Base-by-base conservation (phyloP, 164 flowering plant genomes). In the Liriodendron chinense region DNA sequence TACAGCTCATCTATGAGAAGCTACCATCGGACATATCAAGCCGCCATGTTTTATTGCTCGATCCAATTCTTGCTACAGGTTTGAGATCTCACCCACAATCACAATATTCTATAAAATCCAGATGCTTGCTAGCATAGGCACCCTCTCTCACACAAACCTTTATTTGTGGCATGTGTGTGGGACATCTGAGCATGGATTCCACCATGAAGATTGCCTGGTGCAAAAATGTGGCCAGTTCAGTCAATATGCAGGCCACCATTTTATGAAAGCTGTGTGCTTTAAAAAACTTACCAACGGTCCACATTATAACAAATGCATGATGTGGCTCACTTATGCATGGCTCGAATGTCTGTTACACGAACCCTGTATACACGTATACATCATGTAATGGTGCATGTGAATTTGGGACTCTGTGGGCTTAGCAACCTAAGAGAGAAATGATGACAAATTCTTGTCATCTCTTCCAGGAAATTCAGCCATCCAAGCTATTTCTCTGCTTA, bases 51-150 rank as follows among this genome's bases (percentile, higher is more conserved):
- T 73, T 93, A 74, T 77, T 91, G 82, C 89, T 91, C 18, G 96
- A 93, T 77, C 98, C 94, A 1, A 89, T 91, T 80, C 91, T 93
- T 47, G 94, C 92, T 73, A 85, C 98, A 88, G 97, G 97, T 92
- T 73, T 75, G 76, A 20, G 25, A 6, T 12, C 43, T 67, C 47
- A 26, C n/a, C 6, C 10, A 67, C 18, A 14, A 26, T 24, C 47
- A 14, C 28, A 67, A 24, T 13, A 26, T 67, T 26, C 47, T 26
- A n/a, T 13, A 28, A 67, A 26, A 24, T 14, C 47, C 26, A 12
- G 59, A 53, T 34, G 43, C 43, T 34, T 34, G 43, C 43, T 53
- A 53, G 59, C 13, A 53, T 34, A 34, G 3, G 7, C 43, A 3
- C 43, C 4, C 43, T 34, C 43, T n/a, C 10, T 49, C 59, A 53